phyloP scores from a whole-genome alignment of 805 yeast genomes.

The Yamadazyma sp. region DNA sequence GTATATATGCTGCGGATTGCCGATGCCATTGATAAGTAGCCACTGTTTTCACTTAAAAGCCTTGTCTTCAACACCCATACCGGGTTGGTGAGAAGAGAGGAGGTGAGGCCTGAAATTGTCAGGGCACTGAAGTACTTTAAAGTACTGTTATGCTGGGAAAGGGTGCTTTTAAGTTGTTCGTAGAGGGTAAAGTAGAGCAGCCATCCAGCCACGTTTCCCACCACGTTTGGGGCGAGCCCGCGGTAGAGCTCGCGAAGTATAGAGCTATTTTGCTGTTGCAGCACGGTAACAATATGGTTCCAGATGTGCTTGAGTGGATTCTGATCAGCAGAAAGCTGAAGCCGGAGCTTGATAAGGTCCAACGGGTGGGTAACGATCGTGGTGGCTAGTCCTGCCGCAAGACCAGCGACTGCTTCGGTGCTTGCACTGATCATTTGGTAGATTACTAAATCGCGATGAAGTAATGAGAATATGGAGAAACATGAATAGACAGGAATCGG shows the following conservation, averaged over 20 bases:
- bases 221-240: slow-evolving; percentile 74
- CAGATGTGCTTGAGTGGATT: slow-evolving; percentile 5
- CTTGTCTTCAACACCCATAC: slow-evolving; percentile 95
- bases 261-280: not conserved
- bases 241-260: slow-evolving; percentile 47
- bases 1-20: slow-evolving; percentile 51
- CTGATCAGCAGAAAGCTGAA: slow-evolving; percentile 55
- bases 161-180: slow-evolving; percentile 49
- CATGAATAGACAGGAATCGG: no score
- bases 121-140: slow-evolving; percentile 36
- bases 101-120: slow-evolving; percentile 65
- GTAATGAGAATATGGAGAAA: no score
- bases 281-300: slow-evolving; percentile 2
- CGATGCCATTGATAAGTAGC: slow-evolving; percentile 57
- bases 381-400: slow-evolving; percentile 77
- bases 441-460: not conserved
- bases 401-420: slow-evolving; percentile 65
- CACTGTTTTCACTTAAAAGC: slow-evolving; percentile 63
- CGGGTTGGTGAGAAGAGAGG: slow-evolving; percentile 83
- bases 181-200: slow-evolving; percentile 81
- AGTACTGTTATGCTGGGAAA: slow-evolving; percentile 12
- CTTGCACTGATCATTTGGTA: slow-evolving; percentile 2
- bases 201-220: slow-evolving; percentile 91
- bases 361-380: slow-evolving; percentile 86
- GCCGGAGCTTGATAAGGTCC: slow-evolving; percentile 78